phyloP scores from a whole-genome alignment of 2,329 filamentous ascomycete species.

The Chaetomium olivaceum region DNA sequence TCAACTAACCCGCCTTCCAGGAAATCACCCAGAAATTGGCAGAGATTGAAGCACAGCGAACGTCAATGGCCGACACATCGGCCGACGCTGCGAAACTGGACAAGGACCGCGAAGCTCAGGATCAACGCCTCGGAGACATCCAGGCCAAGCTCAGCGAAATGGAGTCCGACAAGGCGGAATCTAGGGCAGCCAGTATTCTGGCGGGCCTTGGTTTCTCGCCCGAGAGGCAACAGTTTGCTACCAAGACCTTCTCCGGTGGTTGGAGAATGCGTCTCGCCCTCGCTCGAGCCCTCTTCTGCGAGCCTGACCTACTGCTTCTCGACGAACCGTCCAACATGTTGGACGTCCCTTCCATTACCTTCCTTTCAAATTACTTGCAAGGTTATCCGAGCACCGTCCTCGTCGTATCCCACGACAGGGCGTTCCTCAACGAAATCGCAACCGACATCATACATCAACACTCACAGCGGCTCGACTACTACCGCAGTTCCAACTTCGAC shows the following conservation, averaged over 20 bases:
- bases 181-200: slow-evolving; percentile 90
- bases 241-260: slow-evolving; percentile 98
- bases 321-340: slow-evolving; percentile 99
- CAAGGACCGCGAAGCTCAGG: slow-evolving; percentile 82
- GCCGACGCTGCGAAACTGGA: slow-evolving; percentile 84
- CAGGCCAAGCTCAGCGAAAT: slow-evolving; percentile 93
- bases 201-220: slow-evolving; percentile 95
- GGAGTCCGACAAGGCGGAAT: slow-evolving; percentile 98
- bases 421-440: slow-evolving; percentile 98
- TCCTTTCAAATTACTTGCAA: slow-evolving; percentile 94
- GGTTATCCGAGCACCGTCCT: slow-evolving; percentile 91
- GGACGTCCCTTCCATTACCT: slow-evolving; percentile 99
- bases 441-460: slow-evolving; percentile 99
- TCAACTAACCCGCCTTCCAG: slow-evolving; percentile 36
- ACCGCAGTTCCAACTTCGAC: slow-evolving; percentile 95
- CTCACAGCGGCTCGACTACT: slow-evolving; percentile 96
- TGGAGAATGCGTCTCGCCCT: slow-evolving; percentile 98
- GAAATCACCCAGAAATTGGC: slow-evolving; percentile 78
- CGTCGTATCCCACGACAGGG: slow-evolving; percentile 97
- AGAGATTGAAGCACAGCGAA: slow-evolving; percentile 74
- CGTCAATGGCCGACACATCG: slow-evolving; percentile 85
- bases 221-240: slow-evolving; percentile 88
- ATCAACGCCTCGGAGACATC: slow-evolving; percentile 87
- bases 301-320: slow-evolving; percentile 90
- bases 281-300: slow-evolving; percentile 93